Conservation (phyloP, 2,329 filamentous ascomycete species). For the Hymenoscyphus repandus region DNA sequence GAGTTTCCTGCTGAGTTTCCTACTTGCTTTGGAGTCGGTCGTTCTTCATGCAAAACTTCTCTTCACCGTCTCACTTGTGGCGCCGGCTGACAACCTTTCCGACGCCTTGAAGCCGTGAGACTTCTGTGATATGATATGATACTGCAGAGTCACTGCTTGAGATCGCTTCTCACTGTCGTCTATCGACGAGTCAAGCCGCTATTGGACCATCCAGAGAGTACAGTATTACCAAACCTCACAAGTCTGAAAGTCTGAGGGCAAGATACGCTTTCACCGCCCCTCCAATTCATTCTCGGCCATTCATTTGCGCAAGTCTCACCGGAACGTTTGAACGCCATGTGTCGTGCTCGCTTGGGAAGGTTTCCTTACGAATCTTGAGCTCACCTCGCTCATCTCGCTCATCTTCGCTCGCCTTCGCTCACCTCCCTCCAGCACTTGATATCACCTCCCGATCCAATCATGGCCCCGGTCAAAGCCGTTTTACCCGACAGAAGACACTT, state of each 20-base stretch:
- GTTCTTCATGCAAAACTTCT: constrained; percentile 12
- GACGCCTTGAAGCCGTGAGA: constrained; percentile 1
- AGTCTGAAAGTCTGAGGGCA: too few species aligned
- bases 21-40: too few species aligned
- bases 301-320: constrained; percentile 10
- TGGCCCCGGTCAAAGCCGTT: constrained; percentile 6
- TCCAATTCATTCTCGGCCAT: constrained; percentile 3
- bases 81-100: constrained; percentile 15
- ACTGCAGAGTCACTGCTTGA: constrained; percentile 8
- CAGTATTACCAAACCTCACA: background rate
- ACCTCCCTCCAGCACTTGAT: background rate
- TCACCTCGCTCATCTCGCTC: too few species aligned
- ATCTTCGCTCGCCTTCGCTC: too few species aligned
- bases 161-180: too few species aligned
- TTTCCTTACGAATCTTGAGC: background rate
- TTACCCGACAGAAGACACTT: constrained; percentile 18
- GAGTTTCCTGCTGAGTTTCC: too few species aligned
- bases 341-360: constrained; percentile 7
- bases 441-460: constrained; percentile 11
- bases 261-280: constrained; percentile 14
- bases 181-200: constrained; percentile 1
- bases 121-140: constrained; percentile 8
- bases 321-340: constrained; percentile 2
- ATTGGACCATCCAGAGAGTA: constrained; percentile 7
- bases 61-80: constrained; percentile 16